Conservation (phyloP, 345 rosid genomes). For the Syzygium jambos region DNA sequence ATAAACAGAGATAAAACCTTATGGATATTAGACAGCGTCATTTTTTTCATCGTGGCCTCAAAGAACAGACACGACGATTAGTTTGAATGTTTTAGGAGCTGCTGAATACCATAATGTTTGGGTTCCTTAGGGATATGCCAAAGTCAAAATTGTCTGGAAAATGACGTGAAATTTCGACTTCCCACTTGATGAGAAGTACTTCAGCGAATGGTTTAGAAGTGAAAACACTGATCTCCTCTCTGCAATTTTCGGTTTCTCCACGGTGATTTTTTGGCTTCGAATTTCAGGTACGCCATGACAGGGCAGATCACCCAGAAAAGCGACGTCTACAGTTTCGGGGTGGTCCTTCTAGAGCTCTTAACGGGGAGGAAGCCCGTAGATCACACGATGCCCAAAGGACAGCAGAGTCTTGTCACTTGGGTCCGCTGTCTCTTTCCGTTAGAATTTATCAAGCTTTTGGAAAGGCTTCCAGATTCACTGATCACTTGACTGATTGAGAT, state of each 20-base stretch:
- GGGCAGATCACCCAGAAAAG: slow-evolving; percentile 97
- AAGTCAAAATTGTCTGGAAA: neutral
- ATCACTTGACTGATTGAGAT: neutral
- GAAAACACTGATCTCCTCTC: neutral
- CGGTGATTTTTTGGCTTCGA: neutral
- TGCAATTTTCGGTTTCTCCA: neutral
- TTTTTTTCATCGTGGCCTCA: too few relatives aligned
- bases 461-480: neutral
- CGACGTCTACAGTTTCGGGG: slow-evolving; percentile 98
- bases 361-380: slow-evolving; percentile 99
- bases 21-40: too few relatives aligned
- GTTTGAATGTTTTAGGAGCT: neutral
- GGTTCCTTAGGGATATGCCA: neutral
- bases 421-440: slow-evolving; percentile 19
- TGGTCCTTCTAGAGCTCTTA: slow-evolving; percentile 88
- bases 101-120: neutral
- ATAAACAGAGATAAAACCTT: neutral
- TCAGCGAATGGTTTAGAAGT: neutral
- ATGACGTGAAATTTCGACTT: neutral
- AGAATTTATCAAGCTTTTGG: too few relatives aligned
- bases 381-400: slow-evolving; percentile 99
- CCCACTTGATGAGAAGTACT: neutral
- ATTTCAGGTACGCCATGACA: slow-evolving; percentile 94
- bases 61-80: neutral
- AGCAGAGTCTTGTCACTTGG: slow-evolving; percentile 98